Base-by-base conservation (phyloP, 2,329 filamentous ascomycete species). In the Paecilomyces dactylethromorphus region DNA sequence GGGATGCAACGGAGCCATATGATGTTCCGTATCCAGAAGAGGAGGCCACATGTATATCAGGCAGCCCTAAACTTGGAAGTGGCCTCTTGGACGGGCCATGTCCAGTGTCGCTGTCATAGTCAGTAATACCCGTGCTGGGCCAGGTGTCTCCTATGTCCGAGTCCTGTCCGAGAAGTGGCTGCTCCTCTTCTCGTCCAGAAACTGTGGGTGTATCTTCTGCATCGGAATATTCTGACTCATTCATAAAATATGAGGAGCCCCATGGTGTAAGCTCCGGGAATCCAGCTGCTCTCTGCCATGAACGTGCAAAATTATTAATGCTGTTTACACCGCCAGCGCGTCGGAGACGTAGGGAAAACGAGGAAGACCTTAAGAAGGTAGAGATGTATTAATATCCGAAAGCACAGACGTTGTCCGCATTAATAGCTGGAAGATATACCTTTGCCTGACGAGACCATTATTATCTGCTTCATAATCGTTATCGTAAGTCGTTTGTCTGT, bases 271-370 rank as follows among this genome's bases (percentile, higher is more conserved):
- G 90, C 73, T 97, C 92, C 63, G 86, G 84, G 74, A 97, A 97
- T 59, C 84, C 88, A 26, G 92, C 91, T 39, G 93, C 93, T 71
- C 93, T 87, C 75, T 93, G 91, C 89, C 92, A 96, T 66, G 91
- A 96, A 61, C 89, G 85, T 52, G 92, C 90, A 71, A 97, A 97
- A 68, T 92, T 96, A 69, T 94, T 88, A 67, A 97, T 89, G 74
- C 90, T 95, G 79, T 97, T 97, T 61, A 92, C 88, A 55, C 93
- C 93, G 63, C 93, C 94, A 54, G 90, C 87, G 61, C 96, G 87
- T 64, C 76, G 68, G 31, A 79, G 62, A 6, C 82, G 80, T 69
- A 82, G 75, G 8, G 75, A 74, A 54, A 78, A 69, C n/a, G 76
- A 77, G 6, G 72, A 74, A 31, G 69, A 71, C 59, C 70, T 71